These are phyloP conservation scores for Mortierella sp. DNA, from an alignment of 371 early-diverging fungal species.

Conservation along the genomic window DNA sequence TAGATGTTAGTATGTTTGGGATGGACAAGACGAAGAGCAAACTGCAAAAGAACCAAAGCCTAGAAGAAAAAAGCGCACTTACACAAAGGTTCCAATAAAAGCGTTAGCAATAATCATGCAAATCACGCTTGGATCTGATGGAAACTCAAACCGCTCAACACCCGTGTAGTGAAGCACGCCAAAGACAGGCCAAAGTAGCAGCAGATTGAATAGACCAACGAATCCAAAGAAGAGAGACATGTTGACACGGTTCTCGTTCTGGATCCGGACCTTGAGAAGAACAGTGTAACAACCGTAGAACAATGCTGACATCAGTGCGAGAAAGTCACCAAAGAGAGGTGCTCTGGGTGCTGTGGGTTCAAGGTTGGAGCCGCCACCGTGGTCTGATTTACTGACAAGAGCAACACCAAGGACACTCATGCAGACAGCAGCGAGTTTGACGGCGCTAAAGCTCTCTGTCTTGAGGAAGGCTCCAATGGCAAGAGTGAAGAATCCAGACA, in stretches of 20 bases:
- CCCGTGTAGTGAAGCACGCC: conserved; percentile 70
- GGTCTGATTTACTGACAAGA: conserved; percentile 38
- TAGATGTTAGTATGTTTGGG: background rate
- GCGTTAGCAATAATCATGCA: conserved; percentile 76
- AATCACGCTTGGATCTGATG: conserved; percentile 64
- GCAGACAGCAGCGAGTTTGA: conserved; percentile 68
- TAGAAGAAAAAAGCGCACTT: conserved; percentile 19
- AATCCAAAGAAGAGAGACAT: conserved; percentile 86
- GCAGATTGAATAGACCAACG: conserved; percentile 80
- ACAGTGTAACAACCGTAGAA: conserved; percentile 86
- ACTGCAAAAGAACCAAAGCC: background rate
- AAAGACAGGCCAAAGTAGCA: conserved; percentile 79
- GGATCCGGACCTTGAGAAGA: conserved; percentile 74
- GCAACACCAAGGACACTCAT: conserved; percentile 57
- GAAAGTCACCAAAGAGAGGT: conserved; percentile 71
- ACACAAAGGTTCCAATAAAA: conserved; percentile 80
- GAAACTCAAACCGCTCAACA: conserved; percentile 76
- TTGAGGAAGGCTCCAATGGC: conserved; percentile 72
- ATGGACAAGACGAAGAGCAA: too few species aligned
- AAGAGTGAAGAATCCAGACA: conserved; percentile 83
- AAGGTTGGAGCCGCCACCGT: conserved; percentile 23
- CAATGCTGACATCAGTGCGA: conserved; percentile 78
- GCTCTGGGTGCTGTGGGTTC: conserved; percentile 33
- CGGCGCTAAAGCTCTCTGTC: conserved; percentile 68
- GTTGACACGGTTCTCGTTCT: conserved; percentile 76